Conservation (phyloP, 768 basidiomycete species). For the Lactarius hatsudake region DNA sequence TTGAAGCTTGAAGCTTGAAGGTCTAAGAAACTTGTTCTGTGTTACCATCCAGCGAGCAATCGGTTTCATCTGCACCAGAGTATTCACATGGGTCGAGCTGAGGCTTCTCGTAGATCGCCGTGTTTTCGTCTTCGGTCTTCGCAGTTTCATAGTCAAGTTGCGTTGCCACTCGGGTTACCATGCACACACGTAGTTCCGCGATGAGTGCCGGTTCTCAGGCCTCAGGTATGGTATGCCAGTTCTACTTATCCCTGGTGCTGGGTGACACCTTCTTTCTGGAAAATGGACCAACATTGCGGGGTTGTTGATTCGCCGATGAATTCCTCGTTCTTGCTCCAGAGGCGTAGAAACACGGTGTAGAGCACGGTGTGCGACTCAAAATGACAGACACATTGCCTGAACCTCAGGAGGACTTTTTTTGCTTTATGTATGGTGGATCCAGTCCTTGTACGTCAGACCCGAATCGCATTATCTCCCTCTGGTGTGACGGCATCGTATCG, state of each 20-base stretch:
- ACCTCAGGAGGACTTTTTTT: background rate
- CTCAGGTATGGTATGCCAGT: background rate
- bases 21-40: background rate
- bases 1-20: no score
- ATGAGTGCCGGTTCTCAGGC: background rate
- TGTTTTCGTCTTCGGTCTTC: background rate
- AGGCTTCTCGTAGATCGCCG: background rate
- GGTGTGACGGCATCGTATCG: background rate
- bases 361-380: background rate
- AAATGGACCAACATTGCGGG: background rate
- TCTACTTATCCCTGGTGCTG: background rate
- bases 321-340: background rate
- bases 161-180: background rate
- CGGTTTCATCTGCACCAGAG: background rate
- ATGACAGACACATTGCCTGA: background rate
- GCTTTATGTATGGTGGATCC: background rate
- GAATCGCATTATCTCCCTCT: background rate
- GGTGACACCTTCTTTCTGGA: background rate
- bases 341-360: background rate
- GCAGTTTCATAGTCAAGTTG: background rate
- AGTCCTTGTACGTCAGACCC: background rate
- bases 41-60: background rate
- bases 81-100: background rate
- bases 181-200: conserved; percentile 2
- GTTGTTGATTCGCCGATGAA: background rate